Conservation (phyloP, 2,329 filamentous ascomycete genomes). For the Colletotrichum lupini region DNA sequence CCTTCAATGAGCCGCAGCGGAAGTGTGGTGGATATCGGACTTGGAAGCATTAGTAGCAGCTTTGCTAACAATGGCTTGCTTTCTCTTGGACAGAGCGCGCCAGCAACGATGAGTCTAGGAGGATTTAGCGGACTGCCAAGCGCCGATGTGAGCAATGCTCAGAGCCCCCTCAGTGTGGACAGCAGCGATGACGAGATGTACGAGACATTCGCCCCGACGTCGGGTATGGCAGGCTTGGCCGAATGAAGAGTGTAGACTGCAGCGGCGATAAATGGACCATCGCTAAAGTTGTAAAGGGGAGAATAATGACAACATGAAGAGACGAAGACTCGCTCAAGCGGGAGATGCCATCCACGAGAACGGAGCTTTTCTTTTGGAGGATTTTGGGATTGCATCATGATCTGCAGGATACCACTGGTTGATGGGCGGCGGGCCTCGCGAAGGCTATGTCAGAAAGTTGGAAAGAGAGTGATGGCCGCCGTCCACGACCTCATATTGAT, state of each 20-base stretch:
- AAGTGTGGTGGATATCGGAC: conserved; percentile 60
- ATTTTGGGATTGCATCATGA: conserved; percentile 21
- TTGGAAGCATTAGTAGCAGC: conserved; percentile 46
- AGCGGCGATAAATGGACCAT: neutral
- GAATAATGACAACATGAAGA: conserved; percentile 17
- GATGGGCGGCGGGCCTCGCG: neutral
- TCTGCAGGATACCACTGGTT: conserved; percentile 23
- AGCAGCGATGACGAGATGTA: conserved; percentile 69
- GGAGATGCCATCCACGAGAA: neutral
- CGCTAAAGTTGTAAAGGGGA: neutral
- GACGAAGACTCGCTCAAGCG: conserved; percentile 15
- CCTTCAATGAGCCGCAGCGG: conserved; percentile 70
- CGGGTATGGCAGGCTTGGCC: conserved; percentile 46
- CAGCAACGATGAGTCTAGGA: conserved; percentile 38
- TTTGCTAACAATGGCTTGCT: conserved; percentile 41
- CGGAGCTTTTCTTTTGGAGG: neutral
- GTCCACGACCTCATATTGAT: conserved; percentile 1
- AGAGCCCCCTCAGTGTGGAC: conserved; percentile 63
- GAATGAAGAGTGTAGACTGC: conserved; percentile 30
- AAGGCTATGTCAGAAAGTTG: neutral
- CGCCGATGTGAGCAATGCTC: conserved; percentile 60
- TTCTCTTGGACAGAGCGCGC: conserved; percentile 32
- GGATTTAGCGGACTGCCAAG: conserved; percentile 58
- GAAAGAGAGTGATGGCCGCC: neutral
- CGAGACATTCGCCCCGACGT: conserved; percentile 53